Base-by-base conservation (phyloP, 768 basidiomycete species). In the Termitomyces sp. region DNA sequence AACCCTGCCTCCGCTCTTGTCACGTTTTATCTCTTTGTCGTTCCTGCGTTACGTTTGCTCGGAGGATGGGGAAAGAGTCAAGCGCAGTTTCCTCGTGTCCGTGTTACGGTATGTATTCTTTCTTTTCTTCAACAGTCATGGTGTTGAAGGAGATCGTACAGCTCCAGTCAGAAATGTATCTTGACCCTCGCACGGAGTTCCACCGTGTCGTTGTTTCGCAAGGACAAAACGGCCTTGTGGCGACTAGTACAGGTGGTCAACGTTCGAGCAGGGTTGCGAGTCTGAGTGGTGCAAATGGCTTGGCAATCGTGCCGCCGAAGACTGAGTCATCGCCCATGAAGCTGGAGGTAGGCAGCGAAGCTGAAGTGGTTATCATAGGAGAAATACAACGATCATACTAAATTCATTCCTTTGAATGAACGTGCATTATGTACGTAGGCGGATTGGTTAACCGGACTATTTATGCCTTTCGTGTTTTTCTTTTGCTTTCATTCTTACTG, bases 1-100 rank as follows among this genome's bases (percentile, higher is more conserved):
- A 95, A 95, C 68, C 93, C 93, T 0, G 93, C 93, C 0, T 87
- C 87, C 4, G 93, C 93, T 16, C 77, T 96, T 19, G 92, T 94
- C 12, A 92, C 85, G 7, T 94, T 94, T 71, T 80, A 91, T 63
- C 68, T 94, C 2, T 94, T 94, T 65, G 92, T 93, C 17, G 68
- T 95, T 0, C 93, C 93, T 7, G 89, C 91, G 9, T 73, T 95
- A 44, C 73, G 92, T 57, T 78, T 69, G 53, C 69, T 94, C 43
- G 89, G 87, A 1, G 90, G 90, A 3, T 92, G 83, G 82, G 78
- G 79, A 0, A 67, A 69, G 17, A 70, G 71, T 19, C 60, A 74
- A 37, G 82, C 78, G 55, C 77, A 86, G 41, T 71, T 90, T 37
- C 87, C 90, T 7, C 78, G 81, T 3, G 77, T 90, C 23, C 69